Conservation (phyloP, 2,329 filamentous ascomycete species). For the Phoma sp. region DNA sequence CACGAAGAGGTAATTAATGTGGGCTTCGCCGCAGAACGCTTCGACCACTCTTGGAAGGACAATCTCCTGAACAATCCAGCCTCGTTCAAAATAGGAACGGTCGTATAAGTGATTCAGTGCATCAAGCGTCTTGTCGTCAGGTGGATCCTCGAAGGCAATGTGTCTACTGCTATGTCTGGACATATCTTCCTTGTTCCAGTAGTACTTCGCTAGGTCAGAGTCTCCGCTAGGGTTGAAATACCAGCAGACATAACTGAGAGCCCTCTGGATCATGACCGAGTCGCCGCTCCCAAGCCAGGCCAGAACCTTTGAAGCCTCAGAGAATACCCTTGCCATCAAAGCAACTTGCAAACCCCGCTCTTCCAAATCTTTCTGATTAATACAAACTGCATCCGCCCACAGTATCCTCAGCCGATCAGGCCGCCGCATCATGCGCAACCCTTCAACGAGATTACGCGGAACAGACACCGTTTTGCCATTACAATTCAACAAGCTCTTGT, state of each 20-base stretch:
- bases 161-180: no score
- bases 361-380: slow-evolving; percentile 40
- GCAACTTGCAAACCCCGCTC: slow-evolving; percentile 41
- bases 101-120: neutral
- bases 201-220: neutral
- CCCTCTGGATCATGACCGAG: neutral
- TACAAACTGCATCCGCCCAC: slow-evolving; percentile 39
- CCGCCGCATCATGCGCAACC: slow-evolving; percentile 1
- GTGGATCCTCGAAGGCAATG: neutral
- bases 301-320: slow-evolving; percentile 16
- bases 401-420: neutral
- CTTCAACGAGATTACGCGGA: slow-evolving; percentile 5
- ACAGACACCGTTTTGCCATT: neutral
- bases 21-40: neutral
- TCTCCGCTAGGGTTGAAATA: no score
- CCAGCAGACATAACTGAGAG: neutral
- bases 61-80: neutral
- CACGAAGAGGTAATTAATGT: neutral
- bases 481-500: neutral
- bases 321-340: slow-evolving; percentile 44
- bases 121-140: neutral
- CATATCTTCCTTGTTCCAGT: neutral
- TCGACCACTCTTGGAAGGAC: neutral
- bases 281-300: slow-evolving; percentile 17
- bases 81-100: neutral